phyloP scores from a whole-genome alignment of 345 rosid species.

The Citrus hindsii region DNA sequence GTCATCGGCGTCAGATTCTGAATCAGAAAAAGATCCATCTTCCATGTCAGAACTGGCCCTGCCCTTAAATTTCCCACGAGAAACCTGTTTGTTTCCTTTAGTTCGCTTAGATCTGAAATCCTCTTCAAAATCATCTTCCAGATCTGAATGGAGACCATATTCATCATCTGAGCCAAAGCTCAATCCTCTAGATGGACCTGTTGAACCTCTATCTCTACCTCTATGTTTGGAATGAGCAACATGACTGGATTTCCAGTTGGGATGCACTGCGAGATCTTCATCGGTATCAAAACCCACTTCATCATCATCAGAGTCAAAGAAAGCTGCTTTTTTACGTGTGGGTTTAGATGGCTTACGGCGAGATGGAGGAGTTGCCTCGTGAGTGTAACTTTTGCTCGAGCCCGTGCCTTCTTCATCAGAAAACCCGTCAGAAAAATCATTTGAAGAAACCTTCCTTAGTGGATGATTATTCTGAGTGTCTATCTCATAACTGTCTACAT shows the following conservation, averaged over 20 bases:
- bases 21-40: conserved; percentile 41
- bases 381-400: conserved; percentile 16
- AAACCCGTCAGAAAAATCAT: conserved; percentile 41
- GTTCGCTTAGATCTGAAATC: conserved; percentile 26
- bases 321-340: conserved; percentile 21
- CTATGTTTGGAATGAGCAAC: conserved; percentile 44
- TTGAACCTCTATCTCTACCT: conserved; percentile 28
- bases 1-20: conserved; percentile 37
- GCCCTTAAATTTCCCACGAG: conserved; percentile 29
- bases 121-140: conserved; percentile 38
- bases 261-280: conserved; percentile 50
- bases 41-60: conserved; percentile 27
- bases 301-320: conserved; percentile 44
- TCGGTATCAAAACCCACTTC: conserved; percentile 54
- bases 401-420: conserved; percentile 40
- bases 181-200: conserved; percentile 34
- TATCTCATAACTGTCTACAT: conserved; percentile 83
- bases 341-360: conserved; percentile 29
- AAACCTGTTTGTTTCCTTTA: conserved; percentile 24
- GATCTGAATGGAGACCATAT: conserved; percentile 51
- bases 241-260: conserved; percentile 76
- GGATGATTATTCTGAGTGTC: conserved; percentile 42
- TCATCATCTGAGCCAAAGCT: conserved; percentile 78
- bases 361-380: conserved; percentile 26
- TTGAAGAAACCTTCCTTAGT: conserved; percentile 28